Evolutionary conservation across 345 rosid species (phyloP), one percentile per base, ranked within the genome.

Genomic region (Arabis alpina): DNA sequence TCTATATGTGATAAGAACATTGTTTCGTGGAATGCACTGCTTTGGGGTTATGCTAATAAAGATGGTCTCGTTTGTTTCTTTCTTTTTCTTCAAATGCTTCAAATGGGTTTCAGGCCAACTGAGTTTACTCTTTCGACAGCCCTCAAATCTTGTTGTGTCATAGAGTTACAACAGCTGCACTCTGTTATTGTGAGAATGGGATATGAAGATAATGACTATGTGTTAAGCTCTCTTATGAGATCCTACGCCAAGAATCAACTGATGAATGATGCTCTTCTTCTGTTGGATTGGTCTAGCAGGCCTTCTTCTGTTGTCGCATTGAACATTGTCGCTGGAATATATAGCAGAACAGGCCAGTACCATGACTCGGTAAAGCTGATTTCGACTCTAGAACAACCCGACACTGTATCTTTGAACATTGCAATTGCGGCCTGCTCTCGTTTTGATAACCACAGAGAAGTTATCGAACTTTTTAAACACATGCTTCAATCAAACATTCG

Each of bases 1-100:
- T 78, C 79, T 52, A 81, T 93, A 57, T 2, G 9, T 53, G 75
- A 83, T 63, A 91, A 85, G 81, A 93, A 83, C 79, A 73, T 81
- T 66, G 90, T 91, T 65, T 88, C 85, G 56, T 91, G 97, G 98
- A 93, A 86, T 78, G 50, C 94, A 48, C 70, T 93, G 74, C 87
- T 93, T 77, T 72, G 72, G 36, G 93, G 91, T 55, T 89, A 80
- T 79, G 84, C 90, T 39, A 71, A 76, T 68, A 71, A 73, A 62
- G 70, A 76, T 59, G 66, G 77, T 56, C 62, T 80, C 40, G 54
- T 64, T 61, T 61, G 83, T 43, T 7, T 79, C 57, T 65, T 74
- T 43, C 75, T 91, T 77, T 74, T 89, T 48, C 58, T 43, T 42
- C 80, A 86, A 70, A 84, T 93, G 93, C 79, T 86, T 72, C 80